Conservation (phyloP, 129 eudicot genomes). For the Sambucus nigra region DNA sequence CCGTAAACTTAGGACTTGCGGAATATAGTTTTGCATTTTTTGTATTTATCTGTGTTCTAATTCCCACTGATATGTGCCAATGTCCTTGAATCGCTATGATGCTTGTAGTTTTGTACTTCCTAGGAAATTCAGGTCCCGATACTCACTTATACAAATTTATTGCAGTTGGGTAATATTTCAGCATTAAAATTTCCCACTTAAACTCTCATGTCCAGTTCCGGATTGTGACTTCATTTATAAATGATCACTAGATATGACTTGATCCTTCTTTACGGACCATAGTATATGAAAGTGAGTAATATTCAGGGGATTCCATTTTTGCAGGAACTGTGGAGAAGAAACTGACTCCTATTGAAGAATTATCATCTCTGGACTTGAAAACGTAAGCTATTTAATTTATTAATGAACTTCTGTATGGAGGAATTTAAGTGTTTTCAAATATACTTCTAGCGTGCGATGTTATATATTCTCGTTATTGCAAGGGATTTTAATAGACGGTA, state of each 20-base stretch:
- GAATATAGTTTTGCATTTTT: too few species aligned
- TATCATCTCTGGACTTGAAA: slow-evolving; percentile 67
- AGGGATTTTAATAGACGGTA: too few species aligned
- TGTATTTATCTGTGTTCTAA: too few species aligned
- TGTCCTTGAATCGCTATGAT: not conserved
- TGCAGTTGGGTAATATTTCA: not conserved
- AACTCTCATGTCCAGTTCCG: not conserved
- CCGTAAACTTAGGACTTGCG: too few species aligned
- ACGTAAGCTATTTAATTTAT: slow-evolving; percentile 47
- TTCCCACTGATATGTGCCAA: too few species aligned
- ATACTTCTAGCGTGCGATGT: too few species aligned
- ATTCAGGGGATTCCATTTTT: slow-evolving; percentile 6
- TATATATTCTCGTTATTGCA: too few species aligned
- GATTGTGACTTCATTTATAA: too few species aligned
- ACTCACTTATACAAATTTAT: too few species aligned
- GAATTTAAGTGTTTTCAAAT: too few species aligned
- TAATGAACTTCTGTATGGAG: too few species aligned
- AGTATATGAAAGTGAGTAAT: not conserved
- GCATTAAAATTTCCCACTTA: not conserved
- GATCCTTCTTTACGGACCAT: not conserved
- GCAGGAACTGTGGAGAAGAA: slow-evolving; percentile 71
- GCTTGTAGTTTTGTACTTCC: not conserved
- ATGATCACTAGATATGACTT: too few species aligned
- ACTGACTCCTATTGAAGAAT: slow-evolving; percentile 44
- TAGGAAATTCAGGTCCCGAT: not conserved